A percentile compares a stretch with the other conserved stretches of the same genome.
phyloP scores from a whole-genome alignment of 331 rosid species.

The Acacia pycnantha region DNA sequence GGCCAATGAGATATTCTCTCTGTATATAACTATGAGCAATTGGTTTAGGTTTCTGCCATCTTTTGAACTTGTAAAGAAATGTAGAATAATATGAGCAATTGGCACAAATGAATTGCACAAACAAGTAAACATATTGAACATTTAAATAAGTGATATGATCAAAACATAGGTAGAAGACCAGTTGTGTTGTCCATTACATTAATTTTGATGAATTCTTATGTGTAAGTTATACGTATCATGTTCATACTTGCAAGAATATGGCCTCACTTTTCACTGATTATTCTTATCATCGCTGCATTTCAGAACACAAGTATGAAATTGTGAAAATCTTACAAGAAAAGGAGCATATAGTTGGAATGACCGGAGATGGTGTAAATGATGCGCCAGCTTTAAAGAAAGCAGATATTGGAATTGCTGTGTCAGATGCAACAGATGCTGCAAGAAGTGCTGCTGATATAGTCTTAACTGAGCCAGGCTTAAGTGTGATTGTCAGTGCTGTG shows the following conservation, averaged over 20 bases:
- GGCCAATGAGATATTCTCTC: background rate
- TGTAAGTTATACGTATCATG: background rate
- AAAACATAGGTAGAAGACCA: background rate
- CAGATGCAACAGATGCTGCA: conserved; percentile 85
- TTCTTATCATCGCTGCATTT: conserved; percentile 23
- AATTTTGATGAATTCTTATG: background rate
- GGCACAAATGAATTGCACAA: background rate
- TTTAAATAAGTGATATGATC: conserved; percentile 3
- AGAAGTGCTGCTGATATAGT: conserved; percentile 78
- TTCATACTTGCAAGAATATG: conserved; percentile 8
- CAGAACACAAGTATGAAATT: conserved; percentile 76
- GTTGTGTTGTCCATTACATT: background rate
- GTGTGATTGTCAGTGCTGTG: conserved; percentile 76
- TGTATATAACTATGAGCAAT: background rate
- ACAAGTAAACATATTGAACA: background rate
- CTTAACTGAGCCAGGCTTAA: conserved; percentile 77
- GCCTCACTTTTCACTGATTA: conserved; percentile 15
- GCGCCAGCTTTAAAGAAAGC: conserved; percentile 86
- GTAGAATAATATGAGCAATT: background rate
- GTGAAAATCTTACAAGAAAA: conserved; percentile 73
- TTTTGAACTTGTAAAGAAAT: background rate
- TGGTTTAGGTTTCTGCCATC: background rate
- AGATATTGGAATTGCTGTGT: conserved; percentile 77
- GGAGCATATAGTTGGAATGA: conserved; percentile 75
- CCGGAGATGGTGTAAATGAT: conserved; percentile 82